Conservation (phyloP, 257 asterid genomes). For the Sherardia arvensis region DNA sequence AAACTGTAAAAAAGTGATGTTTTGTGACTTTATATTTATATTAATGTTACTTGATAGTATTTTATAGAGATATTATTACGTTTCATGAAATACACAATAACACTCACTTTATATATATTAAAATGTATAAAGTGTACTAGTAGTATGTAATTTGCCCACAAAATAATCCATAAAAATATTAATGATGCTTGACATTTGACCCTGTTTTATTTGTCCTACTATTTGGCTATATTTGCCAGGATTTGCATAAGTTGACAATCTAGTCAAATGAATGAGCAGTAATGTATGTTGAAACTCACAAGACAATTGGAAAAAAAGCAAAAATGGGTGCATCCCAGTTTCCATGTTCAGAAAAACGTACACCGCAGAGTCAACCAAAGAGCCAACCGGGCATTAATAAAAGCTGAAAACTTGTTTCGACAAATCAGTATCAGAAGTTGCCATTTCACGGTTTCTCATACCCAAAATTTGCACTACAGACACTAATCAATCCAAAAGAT, state of each 20-base stretch:
- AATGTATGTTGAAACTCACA: neutral
- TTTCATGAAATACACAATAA: too few species aligned
- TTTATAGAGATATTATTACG: too few species aligned
- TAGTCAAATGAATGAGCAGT: neutral
- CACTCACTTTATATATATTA: too few species aligned
- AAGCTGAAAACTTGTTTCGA: slow-evolving; percentile 22
- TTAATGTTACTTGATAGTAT: too few species aligned
- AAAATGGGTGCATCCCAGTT: slow-evolving; percentile 1
- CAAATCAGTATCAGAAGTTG: slow-evolving; percentile 11
- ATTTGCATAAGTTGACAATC: neutral
- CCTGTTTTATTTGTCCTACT: too few species aligned
- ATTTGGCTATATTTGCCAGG: neutral
- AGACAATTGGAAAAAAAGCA: neutral
- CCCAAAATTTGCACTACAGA: slow-evolving; percentile 17
- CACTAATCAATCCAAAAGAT: slow-evolving; percentile 14
- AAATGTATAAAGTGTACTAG: too few species aligned
- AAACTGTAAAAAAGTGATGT: too few species aligned
- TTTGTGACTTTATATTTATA: too few species aligned
- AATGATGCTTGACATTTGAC: too few species aligned
- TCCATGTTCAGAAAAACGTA: slow-evolving; percentile 3
- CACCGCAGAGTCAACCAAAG: neutral
- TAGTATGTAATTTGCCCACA: too few species aligned
- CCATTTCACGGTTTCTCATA: neutral
- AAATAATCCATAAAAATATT: too few species aligned
- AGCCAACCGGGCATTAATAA: slow-evolving; percentile 3